Evolutionary conservation across 306 rosid genomes (phyloP), one percentile per base, ranked within the genome.

Genomic region (Delonix regia): DNA sequence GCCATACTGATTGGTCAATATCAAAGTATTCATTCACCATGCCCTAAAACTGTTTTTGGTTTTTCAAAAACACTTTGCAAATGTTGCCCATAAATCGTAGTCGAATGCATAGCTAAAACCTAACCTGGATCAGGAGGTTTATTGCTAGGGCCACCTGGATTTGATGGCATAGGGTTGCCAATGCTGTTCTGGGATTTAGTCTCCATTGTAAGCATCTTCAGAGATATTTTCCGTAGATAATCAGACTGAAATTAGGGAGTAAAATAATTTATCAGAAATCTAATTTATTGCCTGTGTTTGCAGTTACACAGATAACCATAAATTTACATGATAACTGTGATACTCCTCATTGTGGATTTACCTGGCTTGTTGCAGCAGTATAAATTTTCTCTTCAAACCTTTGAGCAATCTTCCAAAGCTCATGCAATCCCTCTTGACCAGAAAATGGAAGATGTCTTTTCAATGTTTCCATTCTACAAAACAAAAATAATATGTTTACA

Each of bases 371-470:
- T 59, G 91, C 86, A 45, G 75, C 83, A 61, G 70, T 21, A 59
- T 82, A 87, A 77, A 82, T 67, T 76, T 85, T 84, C 30, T 83
- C 87, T 83, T 89, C 88, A 72, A 89, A 79, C 68, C 88, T 87
- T 33, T 68, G 70, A 66, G 88, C 89, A 51, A 87, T 83, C 47
- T 79, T 85, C 75, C 10, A 21, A 22, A 85, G 82, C 75, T 83
- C 89, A 27, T 15, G 81, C 60, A 85, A 51, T 69, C 86, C 90
- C 4, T 82, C 91, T n/a, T 79, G 67, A 34, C 79, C 91, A 15
- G 73, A 33, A 83, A 74, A 52, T 27, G 87, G 88, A 49, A 79
- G 13, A 41, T 41, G 5, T n/a, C n/a, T n/a, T n/a, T n/a, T n/a
- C n/a, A n/a, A n/a, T n/a, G n/a, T n/a, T n/a, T n/a, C n/a, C n/a